Evolutionary conservation across 2,329 filamentous ascomycete species (phyloP).

Genomic region (Trichoderma afroharzianum): DNA sequence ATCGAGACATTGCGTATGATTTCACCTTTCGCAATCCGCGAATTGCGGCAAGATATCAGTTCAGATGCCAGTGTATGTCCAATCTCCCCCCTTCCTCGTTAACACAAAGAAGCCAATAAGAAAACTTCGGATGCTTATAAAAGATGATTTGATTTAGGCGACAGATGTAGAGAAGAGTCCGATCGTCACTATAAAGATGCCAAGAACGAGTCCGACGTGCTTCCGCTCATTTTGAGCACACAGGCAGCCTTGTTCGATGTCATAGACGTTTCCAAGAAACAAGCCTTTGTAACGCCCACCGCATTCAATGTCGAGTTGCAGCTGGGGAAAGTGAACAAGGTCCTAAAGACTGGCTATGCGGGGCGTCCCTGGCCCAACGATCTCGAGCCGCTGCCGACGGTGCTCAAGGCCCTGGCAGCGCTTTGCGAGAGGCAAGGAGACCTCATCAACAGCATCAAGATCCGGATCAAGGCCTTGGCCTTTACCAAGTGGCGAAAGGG

Average conservation of each 20-base stretch:
- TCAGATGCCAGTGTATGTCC: constrained; percentile 10
- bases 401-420: not conserved
- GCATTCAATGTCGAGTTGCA: not conserved
- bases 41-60: not conserved
- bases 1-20: constrained; percentile 1
- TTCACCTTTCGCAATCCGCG: not conserved
- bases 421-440: not conserved
- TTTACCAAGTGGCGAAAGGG: not conserved
- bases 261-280: not conserved
- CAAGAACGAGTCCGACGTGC: not conserved
- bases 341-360: not conserved
- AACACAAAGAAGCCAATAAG: not conserved
- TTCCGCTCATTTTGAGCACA: not conserved
- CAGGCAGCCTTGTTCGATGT: not conserved
- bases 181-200: not conserved
- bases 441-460: not conserved
- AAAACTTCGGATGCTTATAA: not conserved
- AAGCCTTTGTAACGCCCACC: not conserved
- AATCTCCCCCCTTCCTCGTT: too few species aligned
- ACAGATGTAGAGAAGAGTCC: not conserved
- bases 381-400: constrained; percentile 10
- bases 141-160: not conserved
- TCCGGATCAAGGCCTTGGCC: not conserved
- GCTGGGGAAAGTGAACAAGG: not conserved
- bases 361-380: not conserved